These are phyloP conservation scores for Spongispora temasekensis DNA, from an alignment of 1,284 basidiomycete genomes.

Conservation along the genomic window DNA sequence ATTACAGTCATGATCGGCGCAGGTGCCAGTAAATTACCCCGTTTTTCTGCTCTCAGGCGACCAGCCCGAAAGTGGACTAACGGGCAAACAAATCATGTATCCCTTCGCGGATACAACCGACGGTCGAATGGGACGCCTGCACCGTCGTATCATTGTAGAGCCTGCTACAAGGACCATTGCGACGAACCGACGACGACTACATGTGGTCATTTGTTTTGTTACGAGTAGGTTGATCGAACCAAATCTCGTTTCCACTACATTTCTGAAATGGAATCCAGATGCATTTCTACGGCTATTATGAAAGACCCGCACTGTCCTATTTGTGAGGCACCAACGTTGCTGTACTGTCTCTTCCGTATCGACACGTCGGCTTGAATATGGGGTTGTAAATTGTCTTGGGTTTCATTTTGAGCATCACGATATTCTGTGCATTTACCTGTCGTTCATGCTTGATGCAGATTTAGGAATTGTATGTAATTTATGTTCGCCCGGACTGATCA, in stretches of 20 bases:
- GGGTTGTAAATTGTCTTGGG: not conserved
- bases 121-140: conserved; percentile 10
- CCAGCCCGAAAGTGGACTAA: conserved; percentile 19
- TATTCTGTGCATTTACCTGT: not conserved
- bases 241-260: not conserved
- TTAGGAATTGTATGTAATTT: conserved; percentile 7
- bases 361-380: conserved; percentile 28
- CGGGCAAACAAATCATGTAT: conserved; percentile 13
- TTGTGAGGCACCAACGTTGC: conserved; percentile 32
- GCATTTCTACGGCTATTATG: conserved; percentile 34
- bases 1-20: not conserved
- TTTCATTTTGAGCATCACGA: not conserved
- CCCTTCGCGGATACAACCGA: conserved; percentile 6
- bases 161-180: conserved; percentile 33
- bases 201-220: conserved; percentile 37
- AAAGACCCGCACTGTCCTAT: conserved; percentile 34
- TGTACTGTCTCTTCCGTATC: conserved; percentile 38
- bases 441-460: conserved; percentile 13
- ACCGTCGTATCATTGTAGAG: conserved; percentile 35
- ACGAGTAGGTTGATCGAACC: conserved; percentile 26
- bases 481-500: not conserved
- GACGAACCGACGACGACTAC: conserved; percentile 40
- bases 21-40: conserved; percentile 36
- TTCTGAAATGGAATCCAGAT: conserved; percentile 22
- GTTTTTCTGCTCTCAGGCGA: conserved; percentile 33